Conservation (phyloP, 441 rosid genomes). For the Pelargonium cotyledonis region DNA sequence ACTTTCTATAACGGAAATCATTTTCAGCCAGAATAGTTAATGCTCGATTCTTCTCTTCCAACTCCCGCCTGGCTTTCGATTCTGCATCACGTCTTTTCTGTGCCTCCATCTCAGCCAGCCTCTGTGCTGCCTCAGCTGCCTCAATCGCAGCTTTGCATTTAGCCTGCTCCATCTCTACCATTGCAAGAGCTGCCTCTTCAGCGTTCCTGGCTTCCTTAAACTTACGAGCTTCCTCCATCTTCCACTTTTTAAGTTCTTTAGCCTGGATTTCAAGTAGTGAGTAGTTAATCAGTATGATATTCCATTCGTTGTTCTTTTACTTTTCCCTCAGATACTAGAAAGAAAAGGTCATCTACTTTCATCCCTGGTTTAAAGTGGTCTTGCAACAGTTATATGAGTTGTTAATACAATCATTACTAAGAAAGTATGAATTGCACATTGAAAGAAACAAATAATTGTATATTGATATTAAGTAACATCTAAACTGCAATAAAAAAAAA, state of each 20-base stretch:
- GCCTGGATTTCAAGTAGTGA: conserved; percentile 36
- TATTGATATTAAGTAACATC: too few species aligned
- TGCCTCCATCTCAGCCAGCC: conserved; percentile 57
- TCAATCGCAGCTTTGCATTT: conserved; percentile 64
- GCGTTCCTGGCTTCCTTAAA: conserved; percentile 58
- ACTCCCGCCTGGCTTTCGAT: conserved; percentile 45
- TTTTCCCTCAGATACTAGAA: background rate
- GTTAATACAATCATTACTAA: background rate
- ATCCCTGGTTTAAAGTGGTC: too few species aligned
- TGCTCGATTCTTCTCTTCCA: conserved; percentile 58
- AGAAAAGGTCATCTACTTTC: background rate
- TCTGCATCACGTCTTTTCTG: conserved; percentile 55
- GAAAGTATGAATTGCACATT: background rate
- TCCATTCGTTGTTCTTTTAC: background rate
- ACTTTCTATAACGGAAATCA: conserved; percentile 56
- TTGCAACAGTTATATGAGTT: background rate
- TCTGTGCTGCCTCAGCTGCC: conserved; percentile 62
- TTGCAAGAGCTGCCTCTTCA: conserved; percentile 59
- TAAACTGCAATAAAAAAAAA: too few species aligned
- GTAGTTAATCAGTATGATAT: background rate
- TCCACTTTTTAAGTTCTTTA: conserved; percentile 51
- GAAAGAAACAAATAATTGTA: background rate
- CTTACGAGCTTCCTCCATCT: conserved; percentile 48
- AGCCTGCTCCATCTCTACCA: conserved; percentile 67
- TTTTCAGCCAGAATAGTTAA: conserved; percentile 42